Evolutionary conservation across 352 stramenopile genomes (phyloP).

Genomic region (Blastocystis sp.): DNA sequence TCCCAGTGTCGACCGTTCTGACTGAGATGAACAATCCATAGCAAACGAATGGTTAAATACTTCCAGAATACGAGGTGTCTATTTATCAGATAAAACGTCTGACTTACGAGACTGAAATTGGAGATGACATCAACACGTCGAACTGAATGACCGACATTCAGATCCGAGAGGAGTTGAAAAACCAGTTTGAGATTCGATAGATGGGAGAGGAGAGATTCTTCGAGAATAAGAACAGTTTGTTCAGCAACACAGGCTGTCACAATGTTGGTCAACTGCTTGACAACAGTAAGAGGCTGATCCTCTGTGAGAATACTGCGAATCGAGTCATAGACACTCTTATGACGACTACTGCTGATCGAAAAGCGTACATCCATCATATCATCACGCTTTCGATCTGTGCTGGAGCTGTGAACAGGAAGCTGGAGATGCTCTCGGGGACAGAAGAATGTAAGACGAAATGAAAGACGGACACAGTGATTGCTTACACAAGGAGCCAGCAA

Average conservation of each 20-base stretch:
- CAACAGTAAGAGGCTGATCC: not conserved
- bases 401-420: not conserved
- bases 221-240: not conserved
- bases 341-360: not conserved
- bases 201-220: constrained; percentile 15
- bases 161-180: constrained; percentile 1
- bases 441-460: not conserved
- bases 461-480: not conserved
- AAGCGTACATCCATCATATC: not conserved
- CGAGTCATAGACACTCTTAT: not conserved
- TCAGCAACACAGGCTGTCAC: constrained; percentile 8
- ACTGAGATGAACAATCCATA: not conserved
- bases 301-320: not conserved
- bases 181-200: constrained; percentile 16
- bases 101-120: not conserved
- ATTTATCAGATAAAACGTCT: not conserved
- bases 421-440: not conserved
- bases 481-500: not conserved
- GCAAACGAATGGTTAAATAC: not conserved
- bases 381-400: not conserved
- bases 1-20: not conserved
- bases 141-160: not conserved
- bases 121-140: not conserved
- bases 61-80: not conserved
- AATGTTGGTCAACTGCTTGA: constrained; percentile 1